phyloP scores from a whole-genome alignment of 2,329 filamentous ascomycete genomes.

The Fusarium aywerte region DNA sequence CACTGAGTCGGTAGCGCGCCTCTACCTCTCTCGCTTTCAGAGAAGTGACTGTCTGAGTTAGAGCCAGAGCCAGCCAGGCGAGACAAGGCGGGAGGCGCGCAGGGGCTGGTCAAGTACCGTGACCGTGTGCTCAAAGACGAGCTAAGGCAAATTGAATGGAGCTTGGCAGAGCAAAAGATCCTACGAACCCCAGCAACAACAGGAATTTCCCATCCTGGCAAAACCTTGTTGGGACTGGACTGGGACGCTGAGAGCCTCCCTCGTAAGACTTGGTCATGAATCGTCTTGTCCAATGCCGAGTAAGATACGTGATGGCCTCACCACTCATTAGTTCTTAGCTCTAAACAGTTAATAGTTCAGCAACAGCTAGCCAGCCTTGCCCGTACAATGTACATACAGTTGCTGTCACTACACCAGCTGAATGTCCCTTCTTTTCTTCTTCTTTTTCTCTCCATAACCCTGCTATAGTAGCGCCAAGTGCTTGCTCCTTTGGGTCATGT shows the following conservation, averaged over 20 bases:
- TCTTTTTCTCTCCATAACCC: not conserved
- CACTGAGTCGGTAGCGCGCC: conserved; percentile 41
- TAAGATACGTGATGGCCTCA: not conserved
- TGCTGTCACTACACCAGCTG: conserved; percentile 13
- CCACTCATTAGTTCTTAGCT: conserved; percentile 16
- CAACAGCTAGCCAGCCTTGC: conserved; percentile 12
- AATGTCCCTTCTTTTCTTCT: conserved; percentile 13
- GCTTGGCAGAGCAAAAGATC: conserved; percentile 36
- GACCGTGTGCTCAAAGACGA: conserved; percentile 20
- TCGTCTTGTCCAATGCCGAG: conserved; percentile 1
- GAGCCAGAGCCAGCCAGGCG: conserved; percentile 16
- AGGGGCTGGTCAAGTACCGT: conserved; percentile 39
- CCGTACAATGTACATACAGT: not conserved
- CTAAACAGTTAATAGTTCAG: not conserved
- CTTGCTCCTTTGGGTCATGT: conserved; percentile 19
- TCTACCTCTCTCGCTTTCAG: conserved; percentile 30
- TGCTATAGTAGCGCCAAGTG: conserved; percentile 21
- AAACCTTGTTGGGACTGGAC: conserved; percentile 19
- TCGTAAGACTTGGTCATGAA: not conserved
- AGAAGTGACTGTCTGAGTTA: conserved; percentile 2
- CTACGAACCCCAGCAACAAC: conserved; percentile 21
- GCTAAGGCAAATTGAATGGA: conserved; percentile 28
- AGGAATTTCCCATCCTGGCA: conserved; percentile 14
- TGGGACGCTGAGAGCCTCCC: conserved; percentile 4
- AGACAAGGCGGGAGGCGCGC: conserved; percentile 36